Conservation (phyloP, 169 alveolate species). For the Cystoisospora suis region DNA sequence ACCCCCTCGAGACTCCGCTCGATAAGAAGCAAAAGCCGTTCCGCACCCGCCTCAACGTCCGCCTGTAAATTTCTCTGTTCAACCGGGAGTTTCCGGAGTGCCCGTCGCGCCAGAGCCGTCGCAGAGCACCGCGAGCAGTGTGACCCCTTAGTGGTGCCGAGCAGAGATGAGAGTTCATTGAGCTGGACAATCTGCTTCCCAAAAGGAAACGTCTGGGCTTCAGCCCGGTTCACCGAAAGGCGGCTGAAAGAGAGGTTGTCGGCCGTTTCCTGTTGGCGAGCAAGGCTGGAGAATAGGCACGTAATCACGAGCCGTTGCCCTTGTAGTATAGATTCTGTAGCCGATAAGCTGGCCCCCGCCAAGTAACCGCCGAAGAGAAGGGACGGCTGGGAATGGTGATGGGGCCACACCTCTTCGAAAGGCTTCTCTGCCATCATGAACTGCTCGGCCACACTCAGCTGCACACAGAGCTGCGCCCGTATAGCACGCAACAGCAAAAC, state of each 20-base stretch:
- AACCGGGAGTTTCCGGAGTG: not conserved
- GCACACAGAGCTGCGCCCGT: not conserved
- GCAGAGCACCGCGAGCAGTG: not conserved
- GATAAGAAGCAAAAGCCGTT: not conserved
- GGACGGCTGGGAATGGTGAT: not conserved
- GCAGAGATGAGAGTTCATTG: not conserved
- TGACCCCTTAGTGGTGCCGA: not conserved
- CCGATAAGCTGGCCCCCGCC: not conserved
- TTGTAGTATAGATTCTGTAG: not conserved
- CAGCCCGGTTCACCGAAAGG: too few relatives aligned
- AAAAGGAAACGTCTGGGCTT: too few relatives aligned
- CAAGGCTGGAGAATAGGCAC: not conserved
- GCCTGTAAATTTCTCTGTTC: not conserved
- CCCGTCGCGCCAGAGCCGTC: not conserved
- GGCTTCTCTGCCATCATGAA: not conserved
- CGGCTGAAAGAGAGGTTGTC: not conserved
- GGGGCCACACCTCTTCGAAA: too few relatives aligned
- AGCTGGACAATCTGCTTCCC: too few relatives aligned
- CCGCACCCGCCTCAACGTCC: not conserved
- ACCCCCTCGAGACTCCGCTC: not conserved
- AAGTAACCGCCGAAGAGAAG: not conserved
- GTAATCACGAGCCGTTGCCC: conserved; percentile 15
- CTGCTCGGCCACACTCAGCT: conserved; percentile 7
- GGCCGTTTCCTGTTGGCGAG: not conserved
- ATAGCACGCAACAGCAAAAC: too few relatives aligned